Conservation (phyloP, 345 rosid species). For the Gossypium raimondii region DNA sequence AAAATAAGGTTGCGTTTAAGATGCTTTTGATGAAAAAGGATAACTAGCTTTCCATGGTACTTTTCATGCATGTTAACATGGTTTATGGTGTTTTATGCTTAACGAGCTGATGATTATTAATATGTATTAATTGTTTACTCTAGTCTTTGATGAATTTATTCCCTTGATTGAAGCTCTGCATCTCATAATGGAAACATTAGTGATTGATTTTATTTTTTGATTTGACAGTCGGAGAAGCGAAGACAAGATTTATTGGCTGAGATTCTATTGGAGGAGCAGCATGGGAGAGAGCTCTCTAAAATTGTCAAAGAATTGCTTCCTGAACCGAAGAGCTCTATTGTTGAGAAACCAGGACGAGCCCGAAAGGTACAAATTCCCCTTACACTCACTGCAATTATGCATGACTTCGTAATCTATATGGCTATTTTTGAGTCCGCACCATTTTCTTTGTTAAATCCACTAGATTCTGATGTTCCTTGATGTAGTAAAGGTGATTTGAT, state of each 20-base stretch:
- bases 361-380: conserved; percentile 45
- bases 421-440: neutral
- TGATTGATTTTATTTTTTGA: conserved; percentile 18
- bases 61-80: conserved; percentile 3
- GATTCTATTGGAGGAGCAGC: conserved; percentile 53
- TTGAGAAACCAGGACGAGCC: conserved; percentile 37
- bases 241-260: conserved; percentile 63
- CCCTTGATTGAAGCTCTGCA: neutral
- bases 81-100: conserved; percentile 9
- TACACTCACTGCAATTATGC: neutral
- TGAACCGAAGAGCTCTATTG: conserved; percentile 39
- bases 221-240: conserved; percentile 76
- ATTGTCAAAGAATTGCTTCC: conserved; percentile 55
- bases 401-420: neutral
- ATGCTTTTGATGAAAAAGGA: neutral
- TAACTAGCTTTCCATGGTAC: neutral
- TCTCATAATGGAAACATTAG: neutral
- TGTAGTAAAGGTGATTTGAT: conserved; percentile 1
- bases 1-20: neutral
- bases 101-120: neutral
- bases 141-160: conserved; percentile 5
- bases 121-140: neutral
- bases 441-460: neutral
- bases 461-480: neutral
- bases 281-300: conserved; percentile 55